These are phyloP conservation scores for Colletotrichum brevisporum DNA, from an alignment of 2,329 filamentous ascomycete genomes.

Conservation along the genomic window DNA sequence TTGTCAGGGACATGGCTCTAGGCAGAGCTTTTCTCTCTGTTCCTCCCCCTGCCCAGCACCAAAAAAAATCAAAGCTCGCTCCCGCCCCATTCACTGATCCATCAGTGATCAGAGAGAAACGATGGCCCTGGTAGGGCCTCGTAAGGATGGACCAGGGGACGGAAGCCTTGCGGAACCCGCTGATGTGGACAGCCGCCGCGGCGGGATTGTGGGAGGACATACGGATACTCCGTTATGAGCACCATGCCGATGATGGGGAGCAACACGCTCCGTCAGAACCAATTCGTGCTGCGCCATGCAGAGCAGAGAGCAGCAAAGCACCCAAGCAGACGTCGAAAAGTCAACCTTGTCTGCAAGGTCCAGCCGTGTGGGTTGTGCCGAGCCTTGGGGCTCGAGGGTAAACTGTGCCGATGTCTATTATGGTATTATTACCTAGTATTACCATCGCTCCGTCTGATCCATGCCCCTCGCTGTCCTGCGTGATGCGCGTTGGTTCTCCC, in stretches of 20 bases:
- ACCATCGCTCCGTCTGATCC: conserved; percentile 31
- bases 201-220: conserved; percentile 12
- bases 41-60: not conserved
- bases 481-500: conserved; percentile 7
- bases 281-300: not conserved
- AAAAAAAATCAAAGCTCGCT: not conserved
- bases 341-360: conserved; percentile 30
- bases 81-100: not conserved
- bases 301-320: no score
- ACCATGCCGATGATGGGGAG: not conserved
- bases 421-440: conserved; percentile 12
- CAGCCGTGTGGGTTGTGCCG: conserved; percentile 36
- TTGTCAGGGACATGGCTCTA: not conserved
- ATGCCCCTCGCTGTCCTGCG: conserved; percentile 6
- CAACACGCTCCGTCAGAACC: not conserved
- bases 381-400: conserved; percentile 27
- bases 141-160: conserved; percentile 15
- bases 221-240: not conserved
- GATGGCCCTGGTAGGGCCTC: not conserved
- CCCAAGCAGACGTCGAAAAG: no score
- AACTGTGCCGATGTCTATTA: conserved; percentile 29
- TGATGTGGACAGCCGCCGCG: conserved; percentile 20
- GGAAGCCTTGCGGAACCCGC: conserved; percentile 32
- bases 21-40: not conserved
- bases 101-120: not conserved